Conservation (phyloP, 2,329 filamentous ascomycete species). For the Sclerotinia minor region DNA sequence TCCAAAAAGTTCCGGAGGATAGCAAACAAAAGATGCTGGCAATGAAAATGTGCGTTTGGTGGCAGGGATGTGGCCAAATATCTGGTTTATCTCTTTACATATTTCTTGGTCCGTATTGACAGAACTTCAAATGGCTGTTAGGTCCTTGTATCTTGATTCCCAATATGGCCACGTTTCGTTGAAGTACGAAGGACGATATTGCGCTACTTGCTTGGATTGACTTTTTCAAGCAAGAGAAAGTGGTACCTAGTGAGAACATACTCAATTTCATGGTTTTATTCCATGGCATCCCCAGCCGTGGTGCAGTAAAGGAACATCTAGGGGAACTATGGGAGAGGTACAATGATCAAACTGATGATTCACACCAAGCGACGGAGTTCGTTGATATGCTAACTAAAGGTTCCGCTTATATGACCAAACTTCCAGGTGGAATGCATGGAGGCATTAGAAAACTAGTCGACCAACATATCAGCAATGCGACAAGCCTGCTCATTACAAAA, state of each 20-base stretch:
- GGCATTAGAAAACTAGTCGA: background rate
- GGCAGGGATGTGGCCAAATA: background rate
- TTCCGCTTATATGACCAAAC: slow-evolving; percentile 6
- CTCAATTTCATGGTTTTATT: background rate
- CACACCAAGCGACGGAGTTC: background rate
- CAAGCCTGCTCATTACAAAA: background rate
- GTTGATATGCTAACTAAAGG: slow-evolving; percentile 1
- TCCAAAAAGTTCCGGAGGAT: background rate
- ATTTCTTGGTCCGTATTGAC: background rate
- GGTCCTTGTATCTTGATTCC: background rate
- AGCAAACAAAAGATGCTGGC: background rate
- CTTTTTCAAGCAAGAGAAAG: slow-evolving; percentile 8
- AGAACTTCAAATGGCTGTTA: background rate
- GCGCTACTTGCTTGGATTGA: slow-evolving; percentile 26
- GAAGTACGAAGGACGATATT: slow-evolving; percentile 1
- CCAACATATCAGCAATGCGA: background rate
- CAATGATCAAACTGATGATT: background rate
- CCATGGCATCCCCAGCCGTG: background rate
- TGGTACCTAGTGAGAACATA: background rate
- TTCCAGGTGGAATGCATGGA: background rate
- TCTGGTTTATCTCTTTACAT: background rate
- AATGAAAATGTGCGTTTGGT: background rate
- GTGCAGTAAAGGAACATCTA: background rate
- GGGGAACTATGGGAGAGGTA: background rate
- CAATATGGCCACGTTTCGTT: background rate